Conservation (phyloP, 441 rosid genomes). For the Erysimum cheiri region DNA sequence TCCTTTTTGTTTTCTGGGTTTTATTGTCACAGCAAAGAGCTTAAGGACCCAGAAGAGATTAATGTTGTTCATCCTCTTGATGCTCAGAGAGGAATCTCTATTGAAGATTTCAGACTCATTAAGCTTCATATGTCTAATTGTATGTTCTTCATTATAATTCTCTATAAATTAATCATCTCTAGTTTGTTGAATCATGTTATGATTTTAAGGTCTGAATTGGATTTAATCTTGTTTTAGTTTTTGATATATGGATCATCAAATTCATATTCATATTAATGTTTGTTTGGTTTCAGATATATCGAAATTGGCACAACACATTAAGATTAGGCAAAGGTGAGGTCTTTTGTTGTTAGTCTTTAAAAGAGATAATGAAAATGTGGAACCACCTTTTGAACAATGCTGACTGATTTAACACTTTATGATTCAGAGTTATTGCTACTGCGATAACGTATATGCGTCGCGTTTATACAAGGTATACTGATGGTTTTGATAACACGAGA, state of each 20-base stretch:
- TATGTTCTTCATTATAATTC: constrained; percentile 35
- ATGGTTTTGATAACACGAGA: not conserved
- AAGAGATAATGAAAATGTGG: not conserved
- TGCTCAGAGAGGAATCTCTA: constrained; percentile 78
- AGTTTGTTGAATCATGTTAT: constrained; percentile 4
- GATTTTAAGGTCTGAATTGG: not conserved
- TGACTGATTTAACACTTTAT: constrained; percentile 7
- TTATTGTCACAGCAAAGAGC: constrained; percentile 67
- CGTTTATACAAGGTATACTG: constrained; percentile 77
- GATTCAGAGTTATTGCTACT: constrained; percentile 90
- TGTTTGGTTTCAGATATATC: constrained; percentile 61
- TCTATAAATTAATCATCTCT: not conserved
- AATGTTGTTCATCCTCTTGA: constrained; percentile 73
- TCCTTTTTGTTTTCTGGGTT: constrained; percentile 11
- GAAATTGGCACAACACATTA: constrained; percentile 74
- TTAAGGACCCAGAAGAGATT: constrained; percentile 80
- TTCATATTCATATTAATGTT: not conserved
- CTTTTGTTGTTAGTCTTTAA: constrained; percentile 6
- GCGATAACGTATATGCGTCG: constrained; percentile 95
- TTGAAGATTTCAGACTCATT: constrained; percentile 88
- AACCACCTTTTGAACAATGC: constrained; percentile 22
- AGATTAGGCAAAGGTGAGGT: constrained; percentile 88
- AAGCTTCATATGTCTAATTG: constrained; percentile 88
- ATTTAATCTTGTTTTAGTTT: not conserved
- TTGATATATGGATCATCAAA: constrained; percentile 13